phyloP scores from a whole-genome alignment of 768 basidiomycete species.

The Rhizopogon vesiculosus region DNA sequence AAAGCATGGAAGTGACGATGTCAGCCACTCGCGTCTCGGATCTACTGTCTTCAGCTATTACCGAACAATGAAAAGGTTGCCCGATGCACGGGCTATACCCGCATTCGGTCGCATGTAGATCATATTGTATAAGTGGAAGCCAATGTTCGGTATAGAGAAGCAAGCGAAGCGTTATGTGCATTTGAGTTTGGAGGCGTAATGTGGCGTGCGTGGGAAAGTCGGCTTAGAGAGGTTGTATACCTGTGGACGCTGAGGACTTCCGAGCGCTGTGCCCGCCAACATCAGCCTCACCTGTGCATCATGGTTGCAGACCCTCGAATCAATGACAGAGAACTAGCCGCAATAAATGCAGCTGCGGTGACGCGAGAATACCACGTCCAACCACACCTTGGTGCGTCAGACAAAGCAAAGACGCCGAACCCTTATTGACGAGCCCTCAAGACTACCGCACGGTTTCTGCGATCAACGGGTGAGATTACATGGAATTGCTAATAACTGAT shows the following conservation, averaged over 20 bases:
- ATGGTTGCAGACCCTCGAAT: slow-evolving; percentile 53
- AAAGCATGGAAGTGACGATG: slow-evolving; percentile 33
- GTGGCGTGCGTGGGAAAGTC: slow-evolving; percentile 1
- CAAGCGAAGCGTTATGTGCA: neutral
- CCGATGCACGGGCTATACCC: neutral
- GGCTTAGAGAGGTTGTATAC: neutral
- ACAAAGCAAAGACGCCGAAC: slow-evolving; percentile 5
- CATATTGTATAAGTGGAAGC: neutral
- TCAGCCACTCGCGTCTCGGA: slow-evolving; percentile 38
- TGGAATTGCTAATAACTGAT: slow-evolving; percentile 6
- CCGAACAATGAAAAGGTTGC: neutral
- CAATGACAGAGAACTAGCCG: slow-evolving; percentile 68
- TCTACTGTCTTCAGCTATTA: slow-evolving; percentile 27
- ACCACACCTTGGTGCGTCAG: slow-evolving; percentile 74
- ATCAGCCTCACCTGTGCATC: slow-evolving; percentile 7
- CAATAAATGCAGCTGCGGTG: slow-evolving; percentile 85
- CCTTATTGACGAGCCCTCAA: slow-evolving; percentile 26
- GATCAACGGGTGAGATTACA: slow-evolving; percentile 79
- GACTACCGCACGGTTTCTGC: slow-evolving; percentile 99
- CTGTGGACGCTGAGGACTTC: neutral
- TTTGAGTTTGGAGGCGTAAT: neutral
- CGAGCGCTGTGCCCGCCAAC: slow-evolving; percentile 1
- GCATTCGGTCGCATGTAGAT: neutral
- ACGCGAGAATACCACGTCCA: slow-evolving; percentile 85
- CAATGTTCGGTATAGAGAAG: no score